Conservation (phyloP, 805 yeast genomes). For the Lipomyces oligophaga region DNA sequence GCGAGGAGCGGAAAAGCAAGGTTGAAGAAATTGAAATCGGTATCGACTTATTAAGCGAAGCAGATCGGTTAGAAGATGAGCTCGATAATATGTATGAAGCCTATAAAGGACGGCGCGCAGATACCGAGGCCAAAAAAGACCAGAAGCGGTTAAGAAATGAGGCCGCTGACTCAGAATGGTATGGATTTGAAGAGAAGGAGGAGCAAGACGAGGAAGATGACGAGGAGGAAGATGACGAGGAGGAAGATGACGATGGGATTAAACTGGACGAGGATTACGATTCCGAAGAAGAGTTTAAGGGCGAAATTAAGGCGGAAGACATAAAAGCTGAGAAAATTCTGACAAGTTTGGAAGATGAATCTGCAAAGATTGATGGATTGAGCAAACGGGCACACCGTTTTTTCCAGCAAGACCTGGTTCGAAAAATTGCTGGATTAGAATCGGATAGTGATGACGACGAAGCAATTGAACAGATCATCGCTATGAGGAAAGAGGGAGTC, state of each 20-base stretch:
- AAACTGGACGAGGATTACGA: constrained; percentile 37
- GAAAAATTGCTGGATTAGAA: constrained; percentile 32
- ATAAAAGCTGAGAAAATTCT: constrained; percentile 23
- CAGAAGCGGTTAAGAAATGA: constrained; percentile 53
- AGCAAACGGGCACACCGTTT: constrained; percentile 40
- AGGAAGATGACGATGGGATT: no score
- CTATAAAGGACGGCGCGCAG: constrained; percentile 49
- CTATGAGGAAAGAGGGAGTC: constrained; percentile 11
- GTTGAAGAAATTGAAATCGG: constrained; percentile 18
- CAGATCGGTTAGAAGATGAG: constrained; percentile 64
- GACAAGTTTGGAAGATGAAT: constrained; percentile 26
- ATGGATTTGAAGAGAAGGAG: constrained; percentile 39
- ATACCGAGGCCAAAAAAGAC: constrained; percentile 46
- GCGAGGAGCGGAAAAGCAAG: constrained; percentile 34
- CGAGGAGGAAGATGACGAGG: constrained; percentile 35
- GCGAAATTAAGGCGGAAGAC: constrained; percentile 25
- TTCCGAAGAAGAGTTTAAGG: constrained; percentile 35
- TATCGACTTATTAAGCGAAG: constrained; percentile 37
- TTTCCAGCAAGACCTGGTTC: constrained; percentile 40
- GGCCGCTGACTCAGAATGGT: constrained; percentile 49
- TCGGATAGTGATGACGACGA: constrained; percentile 32
- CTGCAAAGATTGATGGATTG: constrained; percentile 32
- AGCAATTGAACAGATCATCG: constrained; percentile 17
- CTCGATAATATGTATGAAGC: constrained; percentile 66
- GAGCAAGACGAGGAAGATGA: constrained; percentile 31